Base-by-base conservation (phyloP, 169 alveolate species). In the Eimeria necatrix region DNA sequence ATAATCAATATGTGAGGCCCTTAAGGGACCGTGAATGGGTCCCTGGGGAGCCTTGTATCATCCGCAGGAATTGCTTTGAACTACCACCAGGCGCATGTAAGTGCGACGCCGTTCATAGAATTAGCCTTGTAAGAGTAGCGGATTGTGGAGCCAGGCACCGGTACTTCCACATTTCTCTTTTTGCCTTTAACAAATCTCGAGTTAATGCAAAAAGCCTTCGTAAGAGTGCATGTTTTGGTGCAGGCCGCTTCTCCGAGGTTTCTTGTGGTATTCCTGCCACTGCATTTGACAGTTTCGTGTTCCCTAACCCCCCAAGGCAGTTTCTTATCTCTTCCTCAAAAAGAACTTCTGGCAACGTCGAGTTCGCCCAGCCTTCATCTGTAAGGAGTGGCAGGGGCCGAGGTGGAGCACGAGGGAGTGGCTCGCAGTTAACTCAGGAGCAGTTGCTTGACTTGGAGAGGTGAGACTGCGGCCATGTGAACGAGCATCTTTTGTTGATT, bases 51-150 rank as follows among this genome's bases (percentile, higher is more conserved):
- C 88, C 93, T 1, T 93, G 95, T 80, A 51, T 81, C 41, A 53
- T 86, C 88, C 87, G 81, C 70, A 86, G 52, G 60, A 78, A 83
- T 51, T 80, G 88, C 41, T 93, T 93, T 26, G 93, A 93, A 71
- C 95, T 93, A 7, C 95, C 95, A 0, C 95, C 95, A 26, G 95
- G 95, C 41, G 93, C 95, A 24, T 86, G 95, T 93, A 56, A 93
- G 95, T 32, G 9, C 49, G 52, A 81, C 2, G n/a, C 7, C 26
- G 53, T 20, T 56, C 56, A 4, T 53, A 49, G 12, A 14, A 53
- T 14, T 7, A 52, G 88, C 16, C 12, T n/a, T 48, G 41, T 32
- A 32, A 32, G 41, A 32, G 41, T 32, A 32, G 41, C 0, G 41
- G 41, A 32, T 32, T 32, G 41, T 32, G 41, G 41, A 32, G 41